A percentile compares a stretch with the other conserved stretches of the same genome.
Evolutionary conservation across 108 stramenopile species (phyloP).

Genomic region (Epipyxis sp.): DNA sequence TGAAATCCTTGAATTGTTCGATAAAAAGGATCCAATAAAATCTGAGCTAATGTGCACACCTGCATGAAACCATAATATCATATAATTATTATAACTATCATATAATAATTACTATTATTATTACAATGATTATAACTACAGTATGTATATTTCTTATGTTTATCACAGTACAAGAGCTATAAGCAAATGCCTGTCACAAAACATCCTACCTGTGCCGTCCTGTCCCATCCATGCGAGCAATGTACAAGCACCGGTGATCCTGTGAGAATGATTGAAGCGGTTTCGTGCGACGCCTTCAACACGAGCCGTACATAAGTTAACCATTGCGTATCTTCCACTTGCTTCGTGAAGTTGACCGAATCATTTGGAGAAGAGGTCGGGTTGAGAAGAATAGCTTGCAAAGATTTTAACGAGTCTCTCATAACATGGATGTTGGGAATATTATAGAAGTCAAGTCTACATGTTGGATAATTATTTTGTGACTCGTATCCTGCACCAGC

Average conservation of each 20-base stretch:
- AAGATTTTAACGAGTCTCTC: conserved; percentile 3
- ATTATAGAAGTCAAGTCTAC: conserved; percentile 49
- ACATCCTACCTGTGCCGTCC: conserved; percentile 95
- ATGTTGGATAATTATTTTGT: conserved; percentile 42
- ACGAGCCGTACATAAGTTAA: conserved; percentile 74
- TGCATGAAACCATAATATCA: too few relatives aligned
- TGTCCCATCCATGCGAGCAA: conserved; percentile 98
- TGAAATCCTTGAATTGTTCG: conserved; percentile 87
- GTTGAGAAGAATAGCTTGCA: not conserved
- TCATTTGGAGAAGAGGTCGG: not conserved
- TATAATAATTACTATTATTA: too few relatives aligned
- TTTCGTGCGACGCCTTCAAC: conserved; percentile 74
- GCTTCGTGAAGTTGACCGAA: conserved; percentile 27
- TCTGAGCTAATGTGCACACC: conserved; percentile 75
- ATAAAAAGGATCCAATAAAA: conserved; percentile 93
- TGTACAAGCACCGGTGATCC: conserved; percentile 86
- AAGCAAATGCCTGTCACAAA: too few relatives aligned
- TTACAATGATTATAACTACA: too few relatives aligned
- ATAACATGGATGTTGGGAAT: conserved; percentile 65
- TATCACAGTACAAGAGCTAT: conserved; percentile 1
- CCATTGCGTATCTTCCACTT: conserved; percentile 86
- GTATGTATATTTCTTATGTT: conserved; percentile 17
- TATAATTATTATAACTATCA: too few relatives aligned
- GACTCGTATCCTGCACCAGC: conserved; percentile 56
- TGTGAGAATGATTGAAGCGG: conserved; percentile 78